Evolutionary conservation across 2,329 filamentous ascomycete species (phyloP).

Genomic region (Blastomyces emzantsi): DNA sequence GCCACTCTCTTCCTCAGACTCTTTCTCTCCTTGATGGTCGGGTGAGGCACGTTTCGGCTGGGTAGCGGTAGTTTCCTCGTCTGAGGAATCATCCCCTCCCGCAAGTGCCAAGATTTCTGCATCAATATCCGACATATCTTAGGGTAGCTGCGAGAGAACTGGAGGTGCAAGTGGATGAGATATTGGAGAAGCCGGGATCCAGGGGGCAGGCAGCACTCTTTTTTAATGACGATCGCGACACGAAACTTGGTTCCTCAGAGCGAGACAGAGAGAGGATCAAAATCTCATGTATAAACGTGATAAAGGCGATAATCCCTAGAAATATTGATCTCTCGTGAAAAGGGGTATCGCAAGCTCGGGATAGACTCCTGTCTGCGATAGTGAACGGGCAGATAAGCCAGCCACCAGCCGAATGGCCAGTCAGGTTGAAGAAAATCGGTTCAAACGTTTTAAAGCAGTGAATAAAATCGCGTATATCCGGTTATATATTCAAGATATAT

Average conservation of each 20-base stretch:
- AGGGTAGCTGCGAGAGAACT: conserved; percentile 35
- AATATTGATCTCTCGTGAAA: not conserved
- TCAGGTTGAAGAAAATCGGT: not conserved
- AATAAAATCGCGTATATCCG: not conserved
- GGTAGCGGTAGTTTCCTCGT: conserved; percentile 44
- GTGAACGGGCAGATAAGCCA: not conserved
- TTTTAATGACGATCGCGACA: not conserved
- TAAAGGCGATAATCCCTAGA: not conserved
- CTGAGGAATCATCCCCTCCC: conserved; percentile 56
- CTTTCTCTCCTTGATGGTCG: conserved; percentile 36
- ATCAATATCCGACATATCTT: conserved; percentile 75
- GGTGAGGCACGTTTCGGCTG: conserved; percentile 48
- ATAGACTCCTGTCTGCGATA: not conserved
- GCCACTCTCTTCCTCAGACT: conserved; percentile 35
- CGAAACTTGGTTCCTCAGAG: not conserved
- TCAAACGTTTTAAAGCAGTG: too few relatives aligned
- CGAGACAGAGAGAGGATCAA: not conserved
- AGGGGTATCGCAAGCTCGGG: not conserved
- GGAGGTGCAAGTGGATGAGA: conserved; percentile 13
- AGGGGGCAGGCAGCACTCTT: not conserved
- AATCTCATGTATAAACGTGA: not conserved
- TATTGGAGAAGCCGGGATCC: conserved; percentile 5
- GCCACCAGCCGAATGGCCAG: not conserved
- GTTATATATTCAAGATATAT: not conserved
- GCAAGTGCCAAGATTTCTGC: conserved; percentile 90